phyloP scores from a whole-genome alignment of 345 rosid genomes.

The Melaleuca quinquenervia region DNA sequence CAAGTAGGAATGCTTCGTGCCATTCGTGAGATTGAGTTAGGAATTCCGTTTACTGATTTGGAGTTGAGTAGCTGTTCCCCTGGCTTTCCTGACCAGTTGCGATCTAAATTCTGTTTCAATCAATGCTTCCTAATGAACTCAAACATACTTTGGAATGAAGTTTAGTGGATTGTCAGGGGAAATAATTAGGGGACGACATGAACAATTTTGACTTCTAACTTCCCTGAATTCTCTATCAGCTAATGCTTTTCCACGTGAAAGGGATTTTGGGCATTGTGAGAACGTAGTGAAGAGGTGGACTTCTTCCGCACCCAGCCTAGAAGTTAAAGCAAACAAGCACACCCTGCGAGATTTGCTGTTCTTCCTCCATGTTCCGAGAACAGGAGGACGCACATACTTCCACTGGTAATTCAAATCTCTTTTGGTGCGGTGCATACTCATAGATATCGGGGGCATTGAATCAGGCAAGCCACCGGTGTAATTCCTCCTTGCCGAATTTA shows the following conservation, averaged over 20 bases:
- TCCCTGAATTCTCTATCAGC: conserved; percentile 12
- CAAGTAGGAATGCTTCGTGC: neutral
- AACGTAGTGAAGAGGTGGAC: conserved; percentile 62
- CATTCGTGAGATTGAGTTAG: neutral
- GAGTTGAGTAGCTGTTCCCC: neutral
- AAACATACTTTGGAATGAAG: neutral
- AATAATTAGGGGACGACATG: neutral
- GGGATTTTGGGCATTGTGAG: conserved; percentile 48
- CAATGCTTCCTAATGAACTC: neutral
- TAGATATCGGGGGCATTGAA: neutral
- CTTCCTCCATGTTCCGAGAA: conserved; percentile 90
- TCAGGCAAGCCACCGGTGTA: neutral
- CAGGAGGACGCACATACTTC: conserved; percentile 90
- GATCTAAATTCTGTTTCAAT: neutral
- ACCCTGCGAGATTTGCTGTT: conserved; percentile 63
- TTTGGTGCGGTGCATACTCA: neutral
- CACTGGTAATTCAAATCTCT: conserved; percentile 46
- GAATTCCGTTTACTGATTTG: neutral
- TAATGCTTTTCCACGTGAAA: conserved; percentile 16
- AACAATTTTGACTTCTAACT: neutral
- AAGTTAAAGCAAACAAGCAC: conserved; percentile 41
- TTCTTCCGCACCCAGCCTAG: conserved; percentile 35
- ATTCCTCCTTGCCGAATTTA: conserved; percentile 1
- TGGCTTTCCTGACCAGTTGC: neutral
- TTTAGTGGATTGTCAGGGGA: neutral